Evolutionary conservation across 352 stramenopile genomes (phyloP), one percentile per base, ranked within the genome.

Genomic region (Pythium phragmiticola): DNA sequence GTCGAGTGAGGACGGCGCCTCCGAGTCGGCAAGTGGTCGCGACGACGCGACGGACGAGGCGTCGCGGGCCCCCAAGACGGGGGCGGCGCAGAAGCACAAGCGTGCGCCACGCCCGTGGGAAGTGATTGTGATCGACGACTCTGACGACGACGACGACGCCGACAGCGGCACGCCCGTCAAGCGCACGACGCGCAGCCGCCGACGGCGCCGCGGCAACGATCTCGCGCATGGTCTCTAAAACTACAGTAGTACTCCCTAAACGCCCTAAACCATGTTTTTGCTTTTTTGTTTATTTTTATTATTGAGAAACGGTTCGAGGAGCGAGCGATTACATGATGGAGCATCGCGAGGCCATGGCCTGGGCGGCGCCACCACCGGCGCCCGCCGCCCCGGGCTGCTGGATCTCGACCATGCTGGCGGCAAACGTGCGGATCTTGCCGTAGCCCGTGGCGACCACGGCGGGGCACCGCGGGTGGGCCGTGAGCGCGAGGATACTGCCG

Each of bases 71-170:
- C 16, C 16, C 12, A 50, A 17, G 34, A 39, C 52, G n/a, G 36
- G 21, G 42, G 11, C 14, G 3, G 50, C 43, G 8, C 63, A 65
- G 16, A 71, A 70, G 54, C 63, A 65, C 41, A 76, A 84, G 51
- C 64, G 69, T 37, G 43, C 70, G 57, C 68, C 71, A 17, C 69
- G 66, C 6, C 51, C 80, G 41, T 93, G 79, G 80, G 80, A 93
- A 33, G 74, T 93, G 54, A 93, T 91, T 57, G 82, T 91, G 60
- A 93, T 93, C 56, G 78, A 87, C 63, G 82, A 89, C 69, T 90
- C 80, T 21, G 78, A 82, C 49, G 76, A 74, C 5, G 52, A 70
- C n/a, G 57, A 74, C 19, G 42, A 58, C 6, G 49, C 48, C 23
- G 34, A 53, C 37, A 6, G 23, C 30, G 43, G 34, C 34, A 42